phyloP scores from a whole-genome alignment of 805 yeast genomes.

The Kodamaea laetipori region DNA sequence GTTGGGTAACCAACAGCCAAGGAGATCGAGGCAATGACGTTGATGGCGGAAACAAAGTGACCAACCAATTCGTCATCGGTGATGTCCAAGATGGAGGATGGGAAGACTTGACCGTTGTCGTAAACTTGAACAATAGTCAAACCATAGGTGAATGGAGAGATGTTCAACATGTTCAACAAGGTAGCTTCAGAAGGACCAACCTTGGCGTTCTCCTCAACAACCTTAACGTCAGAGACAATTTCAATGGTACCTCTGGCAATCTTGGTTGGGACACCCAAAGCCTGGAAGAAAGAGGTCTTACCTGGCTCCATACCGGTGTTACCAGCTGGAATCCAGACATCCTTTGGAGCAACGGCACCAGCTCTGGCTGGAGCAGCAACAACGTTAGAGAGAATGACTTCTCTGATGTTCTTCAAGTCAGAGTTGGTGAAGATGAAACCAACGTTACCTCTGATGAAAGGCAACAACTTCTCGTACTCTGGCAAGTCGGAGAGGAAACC shows the following conservation, averaged over 20 bases:
- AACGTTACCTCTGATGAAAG: constrained; percentile 95
- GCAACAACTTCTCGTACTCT: constrained; percentile 92
- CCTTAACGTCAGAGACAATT: constrained; percentile 95
- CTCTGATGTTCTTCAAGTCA: constrained; percentile 92
- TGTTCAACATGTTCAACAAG: constrained; percentile 98
- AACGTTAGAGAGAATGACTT: constrained; percentile 82
- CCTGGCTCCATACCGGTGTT: constrained; percentile 99
- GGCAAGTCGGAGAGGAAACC: constrained; percentile 92
- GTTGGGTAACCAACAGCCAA: constrained; percentile 99
- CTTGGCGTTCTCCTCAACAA: constrained; percentile 79
- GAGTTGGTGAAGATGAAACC: constrained; percentile 99
- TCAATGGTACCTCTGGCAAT: constrained; percentile 99
- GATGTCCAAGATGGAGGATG: constrained; percentile 94
- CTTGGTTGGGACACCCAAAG: constrained; percentile 99
- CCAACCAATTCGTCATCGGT: constrained; percentile 93
- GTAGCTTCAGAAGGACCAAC: constrained; percentile 99
- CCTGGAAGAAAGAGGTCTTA: constrained; percentile 99
- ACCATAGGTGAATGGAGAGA: constrained; percentile 99
- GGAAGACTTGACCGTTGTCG: constrained; percentile 98
- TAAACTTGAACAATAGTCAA: constrained; percentile 94
- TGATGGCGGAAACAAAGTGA: constrained; percentile 91
- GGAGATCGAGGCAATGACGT: constrained; percentile 92
- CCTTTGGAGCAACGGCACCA: constrained; percentile 98
- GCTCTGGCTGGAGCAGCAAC: constrained; percentile 99
- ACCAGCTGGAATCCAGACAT: constrained; percentile 97